Base-by-base conservation (phyloP, 805 yeast genomes). In the Lipomyces spencermartinsiae region DNA sequence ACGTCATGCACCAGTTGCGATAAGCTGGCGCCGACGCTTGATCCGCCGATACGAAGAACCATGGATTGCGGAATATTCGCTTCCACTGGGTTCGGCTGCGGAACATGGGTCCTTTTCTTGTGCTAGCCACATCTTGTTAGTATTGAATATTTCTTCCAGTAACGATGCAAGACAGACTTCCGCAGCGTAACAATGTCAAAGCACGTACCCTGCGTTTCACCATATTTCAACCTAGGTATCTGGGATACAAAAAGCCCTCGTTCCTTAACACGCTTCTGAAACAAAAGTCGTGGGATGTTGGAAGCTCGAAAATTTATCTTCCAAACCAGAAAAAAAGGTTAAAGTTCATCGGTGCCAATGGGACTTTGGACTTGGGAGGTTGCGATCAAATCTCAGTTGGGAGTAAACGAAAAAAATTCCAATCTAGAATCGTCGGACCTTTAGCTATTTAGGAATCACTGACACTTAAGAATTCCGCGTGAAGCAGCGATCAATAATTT, bases 31-130 rank as follows among this genome's bases (percentile, higher is more conserved):
- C 94, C 93, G 67, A 87, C 87, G 73, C 89, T 74, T 25, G 92
- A 85, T 16, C 86, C 81, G 0, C 98, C 98, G 63, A 93, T 85
- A 74, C 95, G 87, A 71, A 95, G 84, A 64, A 95, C 98, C 97
- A 95, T 93, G 1, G 98, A 93, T 75, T 90, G 86, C 25, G 99
- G 98, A 69, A 92, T 87, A 74, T 87, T 87, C 61, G 88, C 79
- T 67, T 89, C 92, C 73, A 89, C 96, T 71, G 73, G 67, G 58
- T 86, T 89, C 33, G 86, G 81, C 43, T 80, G 80, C 69, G 84
- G 84, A 61, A 83, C 90, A 78, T 93, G 98, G 16, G 98, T 94
- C 85, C 97, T 89, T 78, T 87, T 91, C 81, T 93, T 93, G 65
- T 83, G 85, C 85, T 85, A 65, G n/a, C 22, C 22, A n/a, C 9